phyloP scores from a whole-genome alignment of 164 flowering plant genomes.

The Chloranthus sessilifolius region DNA sequence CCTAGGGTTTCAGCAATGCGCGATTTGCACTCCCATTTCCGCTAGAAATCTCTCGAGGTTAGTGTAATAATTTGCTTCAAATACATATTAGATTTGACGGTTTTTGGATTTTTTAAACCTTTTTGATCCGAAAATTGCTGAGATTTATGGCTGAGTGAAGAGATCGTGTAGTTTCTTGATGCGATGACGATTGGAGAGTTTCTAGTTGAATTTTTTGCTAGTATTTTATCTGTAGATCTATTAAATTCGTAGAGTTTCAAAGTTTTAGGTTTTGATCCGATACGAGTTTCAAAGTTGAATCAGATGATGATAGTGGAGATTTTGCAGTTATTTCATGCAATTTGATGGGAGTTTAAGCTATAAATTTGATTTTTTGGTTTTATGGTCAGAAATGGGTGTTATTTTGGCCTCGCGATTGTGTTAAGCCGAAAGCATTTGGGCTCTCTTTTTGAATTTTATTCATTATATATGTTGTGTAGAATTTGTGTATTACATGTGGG shows the following conservation, averaged over 20 bases:
- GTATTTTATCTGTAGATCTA: not conserved
- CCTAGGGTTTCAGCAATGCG: slow-evolving; percentile 6
- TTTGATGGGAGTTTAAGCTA: not conserved
- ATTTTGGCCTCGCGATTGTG: not conserved
- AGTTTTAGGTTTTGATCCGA: too few relatives aligned
- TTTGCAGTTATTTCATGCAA: not conserved
- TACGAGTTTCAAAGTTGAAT: not conserved
- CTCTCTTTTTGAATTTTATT: too few relatives aligned
- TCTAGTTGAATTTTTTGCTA: not conserved
- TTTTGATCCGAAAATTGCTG: not conserved
- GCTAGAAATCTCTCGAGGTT: slow-evolving; percentile 5
- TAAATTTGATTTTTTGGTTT: not conserved
- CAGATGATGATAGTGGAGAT: not conserved
- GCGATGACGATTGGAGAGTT: not conserved
- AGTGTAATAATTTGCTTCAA: not conserved
- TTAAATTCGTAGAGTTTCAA: too few relatives aligned
- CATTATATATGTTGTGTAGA: too few relatives aligned
- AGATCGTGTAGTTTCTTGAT: not conserved
- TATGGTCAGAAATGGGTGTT: not conserved
- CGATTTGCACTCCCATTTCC: not conserved
- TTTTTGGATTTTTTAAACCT: not conserved
- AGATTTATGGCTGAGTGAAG: not conserved
- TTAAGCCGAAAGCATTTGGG: too few relatives aligned
- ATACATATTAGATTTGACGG: not conserved
- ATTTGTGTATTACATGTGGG: too few relatives aligned